Conservation (phyloP, 129 eudicot genomes). For the Helianthus annuus region HanXRQr2.0-SUNRISE NC_035448.2:172963457-172963956, state of each 20-base stretch:
- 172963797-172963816: conserved; percentile 78
- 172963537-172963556: not conserved
- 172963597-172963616: no score
- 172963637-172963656: not conserved
- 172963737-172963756: conserved; percentile 7
- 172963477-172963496: not conserved
- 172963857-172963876: conserved; percentile 72
- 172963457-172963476: not conserved
- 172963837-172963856: conserved; percentile 71
- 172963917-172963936: conserved; percentile 69
- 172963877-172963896: conserved; percentile 80
- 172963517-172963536: not conserved
- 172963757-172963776: conserved; percentile 86
- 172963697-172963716: not conserved
- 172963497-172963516: conserved; percentile 4
- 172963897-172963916: conserved; percentile 59
- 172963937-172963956: conserved; percentile 61
- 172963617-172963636: no score
- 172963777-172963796: conserved; percentile 76
- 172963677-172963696: not conserved
- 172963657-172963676: not conserved
- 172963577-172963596: no score
- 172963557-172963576: not conserved
- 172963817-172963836: conserved; percentile 70
- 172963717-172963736: not conserved